Evolutionary conservation across 2,329 filamentous ascomycete species (phyloP).

Genomic region (Ascocoryne sarcoides): DNA sequence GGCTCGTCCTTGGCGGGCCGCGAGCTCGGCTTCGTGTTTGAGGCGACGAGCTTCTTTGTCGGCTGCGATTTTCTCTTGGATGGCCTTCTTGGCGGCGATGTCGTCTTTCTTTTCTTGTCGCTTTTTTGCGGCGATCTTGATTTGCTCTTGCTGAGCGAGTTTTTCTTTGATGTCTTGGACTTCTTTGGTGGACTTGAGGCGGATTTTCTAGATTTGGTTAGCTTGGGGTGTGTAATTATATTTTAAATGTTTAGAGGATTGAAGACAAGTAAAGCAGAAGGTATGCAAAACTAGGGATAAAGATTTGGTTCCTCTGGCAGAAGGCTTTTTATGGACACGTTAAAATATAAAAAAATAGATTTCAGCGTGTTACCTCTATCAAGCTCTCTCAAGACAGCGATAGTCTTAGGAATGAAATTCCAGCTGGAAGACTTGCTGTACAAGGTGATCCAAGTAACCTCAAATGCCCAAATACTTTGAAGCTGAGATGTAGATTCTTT

Average conservation of each 20-base stretch:
- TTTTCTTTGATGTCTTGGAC: slow-evolving; percentile 85
- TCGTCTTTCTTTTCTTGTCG: slow-evolving; percentile 82
- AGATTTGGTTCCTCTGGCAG: neutral
- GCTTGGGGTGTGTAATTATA: neutral
- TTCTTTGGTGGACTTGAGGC: slow-evolving; percentile 83
- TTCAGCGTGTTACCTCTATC: too few species aligned
- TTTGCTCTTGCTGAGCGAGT: slow-evolving; percentile 74
- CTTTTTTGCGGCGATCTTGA: slow-evolving; percentile 85
- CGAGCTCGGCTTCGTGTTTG: slow-evolving; percentile 80
- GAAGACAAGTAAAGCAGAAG: neutral
- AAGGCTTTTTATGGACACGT: too few species aligned
- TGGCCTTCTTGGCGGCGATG: slow-evolving; percentile 74
- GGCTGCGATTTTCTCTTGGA: slow-evolving; percentile 88
- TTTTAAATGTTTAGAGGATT: neutral
- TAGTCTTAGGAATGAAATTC: too few species aligned
- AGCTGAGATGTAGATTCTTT: too few species aligned
- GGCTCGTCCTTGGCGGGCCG: slow-evolving; percentile 67
- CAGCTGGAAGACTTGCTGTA: too few species aligned
- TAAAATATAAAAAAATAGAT: too few species aligned
- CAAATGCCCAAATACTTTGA: too few species aligned
- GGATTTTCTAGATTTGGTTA: slow-evolving; percentile 57
- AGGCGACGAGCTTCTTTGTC: slow-evolving; percentile 84
- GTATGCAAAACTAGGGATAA: neutral
- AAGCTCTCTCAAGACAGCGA: too few species aligned
- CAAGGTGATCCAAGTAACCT: too few species aligned